Conservation (phyloP, 1,284 basidiomycete genomes). For the Rhodotorula sp. region DNA sequence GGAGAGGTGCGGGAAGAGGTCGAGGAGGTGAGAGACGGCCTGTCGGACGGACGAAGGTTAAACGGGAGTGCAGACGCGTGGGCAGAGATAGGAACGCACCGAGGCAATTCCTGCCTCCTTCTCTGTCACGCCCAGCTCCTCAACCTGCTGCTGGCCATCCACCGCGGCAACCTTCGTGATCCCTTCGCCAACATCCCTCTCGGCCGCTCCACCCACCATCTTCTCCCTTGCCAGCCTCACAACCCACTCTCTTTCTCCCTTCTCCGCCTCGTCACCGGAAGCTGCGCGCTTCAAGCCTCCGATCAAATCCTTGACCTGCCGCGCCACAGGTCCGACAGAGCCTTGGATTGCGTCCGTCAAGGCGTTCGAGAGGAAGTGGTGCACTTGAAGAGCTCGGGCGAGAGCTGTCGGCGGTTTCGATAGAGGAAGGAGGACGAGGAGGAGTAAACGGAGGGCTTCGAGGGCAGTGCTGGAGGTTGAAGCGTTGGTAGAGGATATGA, state of each 20-base stretch:
- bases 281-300: not conserved
- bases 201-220: not conserved
- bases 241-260: not conserved
- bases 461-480: not conserved
- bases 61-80: not conserved
- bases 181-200: not conserved
- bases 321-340: slow-evolving; percentile 7
- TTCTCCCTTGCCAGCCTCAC: not conserved
- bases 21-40: slow-evolving; percentile 64
- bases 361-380: not conserved
- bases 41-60: slow-evolving; percentile 52
- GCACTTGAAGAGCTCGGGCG: not conserved
- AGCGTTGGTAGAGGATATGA: not conserved
- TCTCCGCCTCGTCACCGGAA: not conserved
- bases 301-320: slow-evolving; percentile 22
- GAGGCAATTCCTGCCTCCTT: not conserved
- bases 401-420: not conserved
- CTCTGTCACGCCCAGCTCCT: not conserved
- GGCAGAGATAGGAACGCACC: not conserved
- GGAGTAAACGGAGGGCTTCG: slow-evolving; percentile 2
- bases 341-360: slow-evolving; percentile 2
- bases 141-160: not conserved
- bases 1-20: slow-evolving; percentile 64
- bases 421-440: not conserved
- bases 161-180: not conserved